Evolutionary conservation across 768 basidiomycete genomes (phyloP).

Genomic region (Boletus rubropictus): DNA sequence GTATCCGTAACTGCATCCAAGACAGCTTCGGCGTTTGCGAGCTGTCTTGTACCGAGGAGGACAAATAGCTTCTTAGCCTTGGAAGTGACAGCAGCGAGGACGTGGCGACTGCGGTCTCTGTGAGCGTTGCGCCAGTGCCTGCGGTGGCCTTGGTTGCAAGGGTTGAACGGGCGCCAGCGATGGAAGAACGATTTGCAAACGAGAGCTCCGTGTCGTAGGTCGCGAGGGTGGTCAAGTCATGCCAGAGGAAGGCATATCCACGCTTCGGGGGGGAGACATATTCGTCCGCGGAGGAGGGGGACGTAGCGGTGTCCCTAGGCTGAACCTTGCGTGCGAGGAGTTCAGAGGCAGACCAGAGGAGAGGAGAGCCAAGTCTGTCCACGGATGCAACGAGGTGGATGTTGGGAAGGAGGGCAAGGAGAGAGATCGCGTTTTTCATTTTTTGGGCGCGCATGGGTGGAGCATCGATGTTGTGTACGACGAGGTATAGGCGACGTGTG

Average conservation of each 20-base stretch:
- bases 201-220: slow-evolving; percentile 78
- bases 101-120: slow-evolving; percentile 76
- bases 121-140: slow-evolving; percentile 41
- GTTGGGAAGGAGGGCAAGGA: slow-evolving; percentile 65
- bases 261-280: slow-evolving; percentile 24
- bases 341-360: slow-evolving; percentile 78
- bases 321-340: slow-evolving; percentile 45
- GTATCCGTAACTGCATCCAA: slow-evolving; percentile 4
- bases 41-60: slow-evolving; percentile 62
- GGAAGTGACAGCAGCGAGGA: slow-evolving; percentile 81
- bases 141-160: slow-evolving; percentile 28
- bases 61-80: slow-evolving; percentile 81
- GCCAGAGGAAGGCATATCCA: slow-evolving; percentile 78
- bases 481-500: slow-evolving; percentile 55
- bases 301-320: not conserved
- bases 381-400: slow-evolving; percentile 83
- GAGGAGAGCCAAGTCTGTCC: slow-evolving; percentile 80
- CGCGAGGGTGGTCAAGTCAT: slow-evolving; percentile 82
- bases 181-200: slow-evolving; percentile 57
- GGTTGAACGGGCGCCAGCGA: slow-evolving; percentile 40
- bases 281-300: not conserved
- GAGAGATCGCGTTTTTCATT: slow-evolving; percentile 58
- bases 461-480: slow-evolving; percentile 88
- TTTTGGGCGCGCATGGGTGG: slow-evolving; percentile 59
- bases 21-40: slow-evolving; percentile 45